These are phyloP conservation scores for Arthroderma sp. DNA, from an alignment of 2,329 filamentous ascomycete species.

Conservation along the genomic window DNA sequence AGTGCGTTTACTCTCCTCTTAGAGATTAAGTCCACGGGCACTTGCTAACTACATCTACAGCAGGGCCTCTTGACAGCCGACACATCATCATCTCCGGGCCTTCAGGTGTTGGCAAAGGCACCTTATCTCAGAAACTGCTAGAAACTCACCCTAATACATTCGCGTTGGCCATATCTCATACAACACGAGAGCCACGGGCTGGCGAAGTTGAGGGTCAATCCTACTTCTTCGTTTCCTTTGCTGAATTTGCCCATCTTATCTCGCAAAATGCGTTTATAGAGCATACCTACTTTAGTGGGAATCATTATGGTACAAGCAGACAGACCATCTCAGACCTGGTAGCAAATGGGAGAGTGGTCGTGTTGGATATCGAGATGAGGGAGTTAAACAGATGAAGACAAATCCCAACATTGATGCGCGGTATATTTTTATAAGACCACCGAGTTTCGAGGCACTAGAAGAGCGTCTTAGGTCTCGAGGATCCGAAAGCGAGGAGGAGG, in stretches of 20 bases:
- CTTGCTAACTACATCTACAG: no score
- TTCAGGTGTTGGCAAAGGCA: slow-evolving; percentile 21
- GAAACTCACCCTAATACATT: slow-evolving; percentile 19
- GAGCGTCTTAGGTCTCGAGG: slow-evolving; percentile 53
- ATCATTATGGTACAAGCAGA: slow-evolving; percentile 69
- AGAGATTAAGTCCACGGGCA: no score
- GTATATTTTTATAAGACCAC: slow-evolving; percentile 70
- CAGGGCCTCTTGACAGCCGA: slow-evolving; percentile 7
- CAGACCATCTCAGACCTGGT: slow-evolving; percentile 12
- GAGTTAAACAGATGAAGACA: slow-evolving; percentile 74
- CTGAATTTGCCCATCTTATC: slow-evolving; percentile 51
- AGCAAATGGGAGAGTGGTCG: slow-evolving; percentile 42
- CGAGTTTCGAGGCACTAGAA: slow-evolving; percentile 57
- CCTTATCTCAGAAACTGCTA: slow-evolving; percentile 18
- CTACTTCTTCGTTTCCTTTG: slow-evolving; percentile 58
- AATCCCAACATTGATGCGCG: slow-evolving; percentile 52
- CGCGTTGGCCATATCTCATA: slow-evolving; percentile 33
- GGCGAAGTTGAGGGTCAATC: slow-evolving; percentile 59
- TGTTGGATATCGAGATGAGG: slow-evolving; percentile 87
- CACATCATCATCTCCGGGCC: slow-evolving; percentile 20
- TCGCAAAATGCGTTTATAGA: slow-evolving; percentile 59
- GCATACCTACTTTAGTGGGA: slow-evolving; percentile 65
- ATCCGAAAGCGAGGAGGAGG: slow-evolving; percentile 56
- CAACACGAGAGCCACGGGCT: slow-evolving; percentile 57
- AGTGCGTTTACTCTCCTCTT: no score